A percentile compares a stretch with the other conserved stretches of the same genome.
These are phyloP conservation scores for Thermoascus crustaceus DNA, from an alignment of 2,329 filamentous ascomycete species.

Conservation along the genomic window DNA sequence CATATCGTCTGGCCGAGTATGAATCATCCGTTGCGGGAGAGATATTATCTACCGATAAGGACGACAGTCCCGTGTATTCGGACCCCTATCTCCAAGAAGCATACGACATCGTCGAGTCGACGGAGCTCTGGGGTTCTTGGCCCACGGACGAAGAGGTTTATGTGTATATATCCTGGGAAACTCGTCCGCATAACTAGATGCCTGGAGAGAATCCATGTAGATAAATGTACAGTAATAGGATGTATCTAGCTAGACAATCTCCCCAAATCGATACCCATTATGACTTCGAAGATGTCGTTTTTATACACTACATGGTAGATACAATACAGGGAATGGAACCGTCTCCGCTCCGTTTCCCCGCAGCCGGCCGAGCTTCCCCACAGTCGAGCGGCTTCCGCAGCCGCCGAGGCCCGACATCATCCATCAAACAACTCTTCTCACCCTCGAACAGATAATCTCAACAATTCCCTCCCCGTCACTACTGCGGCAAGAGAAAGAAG, in stretches of 20 bases:
- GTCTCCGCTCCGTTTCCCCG: no score
- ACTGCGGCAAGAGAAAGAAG: no score
- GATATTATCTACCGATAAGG: neutral
- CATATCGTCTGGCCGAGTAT: neutral
- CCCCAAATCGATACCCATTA: neutral
- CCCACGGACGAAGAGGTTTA: constrained; percentile 33
- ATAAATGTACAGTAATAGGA: constrained; percentile 2
- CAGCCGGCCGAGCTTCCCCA: no score
- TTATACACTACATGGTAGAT: no score
- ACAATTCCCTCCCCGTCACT: no score
- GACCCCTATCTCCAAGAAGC: constrained; percentile 26
- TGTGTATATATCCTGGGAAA: constrained; percentile 21
- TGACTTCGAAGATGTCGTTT: neutral
- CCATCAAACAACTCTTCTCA: no score
- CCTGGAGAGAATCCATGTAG: neutral
- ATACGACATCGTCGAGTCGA: constrained; percentile 28
- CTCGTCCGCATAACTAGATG: neutral
- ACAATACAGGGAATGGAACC: no score
- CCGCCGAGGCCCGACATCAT: no score
- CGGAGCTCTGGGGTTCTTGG: constrained; percentile 32
- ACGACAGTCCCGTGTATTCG: constrained; percentile 12
- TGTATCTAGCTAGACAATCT: constrained; percentile 6
- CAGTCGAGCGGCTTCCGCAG: no score
- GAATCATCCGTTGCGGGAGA: neutral
- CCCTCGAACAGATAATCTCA: no score